phyloP scores from a whole-genome alignment of 345 rosid genomes.

The Syzygium oleosum region DNA sequence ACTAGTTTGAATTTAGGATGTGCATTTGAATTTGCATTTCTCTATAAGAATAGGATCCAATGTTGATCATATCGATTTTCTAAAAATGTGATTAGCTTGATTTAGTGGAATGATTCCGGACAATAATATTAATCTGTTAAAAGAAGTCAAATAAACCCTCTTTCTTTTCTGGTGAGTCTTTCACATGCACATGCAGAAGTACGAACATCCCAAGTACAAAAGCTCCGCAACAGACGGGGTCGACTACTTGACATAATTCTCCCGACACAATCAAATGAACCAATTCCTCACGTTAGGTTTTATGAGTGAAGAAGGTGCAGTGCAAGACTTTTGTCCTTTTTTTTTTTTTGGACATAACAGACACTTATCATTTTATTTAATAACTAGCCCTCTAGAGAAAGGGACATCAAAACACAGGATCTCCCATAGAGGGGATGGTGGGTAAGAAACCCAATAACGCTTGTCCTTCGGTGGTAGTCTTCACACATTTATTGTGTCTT shows the following conservation, averaged over 20 bases:
- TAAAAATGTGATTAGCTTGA: neutral
- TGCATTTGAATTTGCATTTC: neutral
- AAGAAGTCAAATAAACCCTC: neutral
- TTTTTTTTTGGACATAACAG: too few relatives aligned
- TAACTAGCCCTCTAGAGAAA: too few relatives aligned
- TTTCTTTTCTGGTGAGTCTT: neutral
- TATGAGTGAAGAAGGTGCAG: neutral
- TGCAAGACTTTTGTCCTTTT: neutral
- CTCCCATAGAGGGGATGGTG: too few relatives aligned
- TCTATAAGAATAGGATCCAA: neutral
- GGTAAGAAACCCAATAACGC: too few relatives aligned
- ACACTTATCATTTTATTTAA: too few relatives aligned
- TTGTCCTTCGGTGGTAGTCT: neutral
- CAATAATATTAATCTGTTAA: neutral
- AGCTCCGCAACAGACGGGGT: neutral
- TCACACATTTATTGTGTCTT: neutral
- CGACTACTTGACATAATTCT: neutral
- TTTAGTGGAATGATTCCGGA: neutral
- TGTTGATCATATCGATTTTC: neutral
- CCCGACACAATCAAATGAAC: neutral
- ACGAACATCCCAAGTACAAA: neutral
- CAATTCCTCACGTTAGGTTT: neutral
- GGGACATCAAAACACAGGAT: too few relatives aligned
- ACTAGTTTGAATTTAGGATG: neutral
- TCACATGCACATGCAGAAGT: neutral